Evolutionary conservation across 306 rosid species (phyloP).

Genomic region (Alnus glutinosa): DNA sequence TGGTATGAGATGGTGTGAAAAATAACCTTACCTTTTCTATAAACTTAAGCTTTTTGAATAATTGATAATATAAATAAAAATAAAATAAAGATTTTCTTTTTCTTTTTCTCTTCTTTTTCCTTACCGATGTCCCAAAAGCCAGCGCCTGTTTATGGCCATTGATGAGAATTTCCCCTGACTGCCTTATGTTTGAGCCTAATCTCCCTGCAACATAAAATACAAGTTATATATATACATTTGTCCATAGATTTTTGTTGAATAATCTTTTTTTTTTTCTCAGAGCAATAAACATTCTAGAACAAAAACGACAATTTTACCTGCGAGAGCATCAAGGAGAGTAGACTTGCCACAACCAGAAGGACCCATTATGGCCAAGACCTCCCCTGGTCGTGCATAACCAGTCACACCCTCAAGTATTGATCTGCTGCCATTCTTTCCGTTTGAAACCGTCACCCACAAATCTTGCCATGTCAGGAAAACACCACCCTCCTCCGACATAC

Average conservation of each 20-base stretch:
- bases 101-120: not conserved
- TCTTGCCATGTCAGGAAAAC: constrained; percentile 41
- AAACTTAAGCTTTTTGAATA: no score
- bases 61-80: no score
- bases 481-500: constrained; percentile 2
- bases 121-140: constrained; percentile 45
- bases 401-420: constrained; percentile 39
- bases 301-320: constrained; percentile 24
- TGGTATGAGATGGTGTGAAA: no score
- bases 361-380: constrained; percentile 48
- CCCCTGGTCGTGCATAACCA: constrained; percentile 44
- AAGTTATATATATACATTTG: not conserved
- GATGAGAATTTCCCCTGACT: constrained; percentile 39
- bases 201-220: constrained; percentile 38
- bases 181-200: constrained; percentile 33
- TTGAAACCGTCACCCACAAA: constrained; percentile 30
- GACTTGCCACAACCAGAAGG: constrained; percentile 55
- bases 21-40: no score
- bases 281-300: not conserved
- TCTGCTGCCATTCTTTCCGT: constrained; percentile 6
- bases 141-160: constrained; percentile 38
- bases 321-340: constrained; percentile 46
- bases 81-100: no score
- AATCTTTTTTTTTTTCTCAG: not conserved
- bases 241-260: not conserved